Conservation (phyloP, 495 filamentous ascomycete genomes). For the Trypethelium eluteriae region DNA sequence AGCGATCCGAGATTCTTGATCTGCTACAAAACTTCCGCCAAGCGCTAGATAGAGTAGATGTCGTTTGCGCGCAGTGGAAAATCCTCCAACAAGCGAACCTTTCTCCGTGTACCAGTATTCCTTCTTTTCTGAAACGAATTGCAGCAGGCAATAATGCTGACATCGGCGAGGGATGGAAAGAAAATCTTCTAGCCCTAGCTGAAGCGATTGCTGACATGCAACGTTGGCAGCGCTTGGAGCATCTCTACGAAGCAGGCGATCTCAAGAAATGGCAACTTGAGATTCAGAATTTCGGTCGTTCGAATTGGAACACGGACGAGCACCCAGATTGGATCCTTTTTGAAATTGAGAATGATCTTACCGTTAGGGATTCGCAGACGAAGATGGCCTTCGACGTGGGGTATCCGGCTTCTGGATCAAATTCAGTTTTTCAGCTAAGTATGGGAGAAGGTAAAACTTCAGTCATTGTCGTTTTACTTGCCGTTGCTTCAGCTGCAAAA, state of each 20-base stretch:
- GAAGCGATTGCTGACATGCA: no score
- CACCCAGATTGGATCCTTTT: slow-evolving; percentile 52
- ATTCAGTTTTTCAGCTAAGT: slow-evolving; percentile 60
- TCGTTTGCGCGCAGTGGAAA: no score
- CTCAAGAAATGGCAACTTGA: slow-evolving; percentile 42
- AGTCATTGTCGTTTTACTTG: slow-evolving; percentile 59
- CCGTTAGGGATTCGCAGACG: slow-evolving; percentile 55
- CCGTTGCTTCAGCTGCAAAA: slow-evolving; percentile 47
- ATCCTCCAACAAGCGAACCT: no score
- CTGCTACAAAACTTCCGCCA: no score
- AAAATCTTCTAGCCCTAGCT: no score
- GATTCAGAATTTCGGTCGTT: slow-evolving; percentile 44
- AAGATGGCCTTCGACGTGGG: slow-evolving; percentile 53
- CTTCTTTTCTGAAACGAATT: no score
- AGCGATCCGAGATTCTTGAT: no score
- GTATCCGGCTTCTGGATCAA: slow-evolving; percentile 37
- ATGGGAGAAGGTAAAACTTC: slow-evolving; percentile 72
- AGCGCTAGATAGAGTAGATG: no score
- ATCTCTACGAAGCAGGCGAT: slow-evolving; percentile 7
- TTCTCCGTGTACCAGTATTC: no score
- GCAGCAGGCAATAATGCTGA: no score
- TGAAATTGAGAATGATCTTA: slow-evolving; percentile 55
- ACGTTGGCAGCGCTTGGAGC: slow-evolving; percentile 28
- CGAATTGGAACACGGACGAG: slow-evolving; percentile 44
- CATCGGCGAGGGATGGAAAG: no score